These are phyloP conservation scores for Yamadazyma phyllophila DNA, from an alignment of 805 yeast genomes.

Conservation along the genomic window DNA sequence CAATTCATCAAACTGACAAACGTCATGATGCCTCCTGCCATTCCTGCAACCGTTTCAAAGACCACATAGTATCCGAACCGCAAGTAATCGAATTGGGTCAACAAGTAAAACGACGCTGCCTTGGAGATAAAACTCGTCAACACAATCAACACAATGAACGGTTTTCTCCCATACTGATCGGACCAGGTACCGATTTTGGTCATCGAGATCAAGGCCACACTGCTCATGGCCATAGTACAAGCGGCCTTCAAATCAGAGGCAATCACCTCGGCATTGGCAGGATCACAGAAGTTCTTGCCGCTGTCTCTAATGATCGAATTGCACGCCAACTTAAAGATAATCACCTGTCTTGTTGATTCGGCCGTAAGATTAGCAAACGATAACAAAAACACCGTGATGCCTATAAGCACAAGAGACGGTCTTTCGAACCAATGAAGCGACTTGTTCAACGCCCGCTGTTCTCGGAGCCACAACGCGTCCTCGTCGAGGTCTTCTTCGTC, in stretches of 20 bases:
- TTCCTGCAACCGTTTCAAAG: slow-evolving; percentile 44
- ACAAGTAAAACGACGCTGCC: slow-evolving; percentile 21
- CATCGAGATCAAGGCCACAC: slow-evolving; percentile 49
- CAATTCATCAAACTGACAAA: slow-evolving; percentile 60
- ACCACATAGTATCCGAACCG: slow-evolving; percentile 38
- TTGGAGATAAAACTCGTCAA: slow-evolving; percentile 21
- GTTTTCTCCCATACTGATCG: slow-evolving; percentile 38
- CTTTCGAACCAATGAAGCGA: slow-evolving; percentile 51
- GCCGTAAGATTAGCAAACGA: slow-evolving; percentile 41
- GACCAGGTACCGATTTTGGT: slow-evolving; percentile 47
- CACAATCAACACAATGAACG: slow-evolving; percentile 22
- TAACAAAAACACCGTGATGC: slow-evolving; percentile 39
- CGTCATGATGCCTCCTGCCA: slow-evolving; percentile 64
- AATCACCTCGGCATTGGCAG: slow-evolving; percentile 32
- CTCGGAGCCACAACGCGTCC: slow-evolving; percentile 49
- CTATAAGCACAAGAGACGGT: slow-evolving; percentile 55
- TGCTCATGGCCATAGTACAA: slow-evolving; percentile 38
- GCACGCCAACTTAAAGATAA: slow-evolving; percentile 30
- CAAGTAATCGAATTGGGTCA: slow-evolving; percentile 27
- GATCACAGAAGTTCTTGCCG: slow-evolving; percentile 24
- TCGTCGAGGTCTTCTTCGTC: slow-evolving; percentile 35
- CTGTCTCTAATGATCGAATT: slow-evolving; percentile 17
- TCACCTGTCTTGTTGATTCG: slow-evolving; percentile 41
- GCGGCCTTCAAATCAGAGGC: slow-evolving; percentile 52
- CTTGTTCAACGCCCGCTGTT: slow-evolving; percentile 44